Conservation (phyloP, 768 basidiomycete species). For the Inosperma sp. region DNA sequence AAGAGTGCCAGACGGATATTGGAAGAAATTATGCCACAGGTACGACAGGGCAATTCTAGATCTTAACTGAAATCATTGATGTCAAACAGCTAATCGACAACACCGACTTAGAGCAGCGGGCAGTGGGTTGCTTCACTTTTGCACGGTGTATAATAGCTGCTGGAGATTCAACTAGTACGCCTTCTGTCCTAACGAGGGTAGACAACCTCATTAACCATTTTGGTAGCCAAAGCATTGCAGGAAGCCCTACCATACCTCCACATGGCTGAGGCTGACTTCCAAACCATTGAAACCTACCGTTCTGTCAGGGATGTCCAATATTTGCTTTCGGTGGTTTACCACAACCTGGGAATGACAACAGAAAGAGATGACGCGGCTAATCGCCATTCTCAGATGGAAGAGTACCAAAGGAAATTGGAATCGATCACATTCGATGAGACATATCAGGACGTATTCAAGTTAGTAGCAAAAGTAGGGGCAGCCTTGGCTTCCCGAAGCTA, state of each 20-base stretch:
- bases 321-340: slow-evolving; percentile 62
- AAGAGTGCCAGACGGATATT: slow-evolving; percentile 58
- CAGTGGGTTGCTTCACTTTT: slow-evolving; percentile 65
- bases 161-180: slow-evolving; percentile 34
- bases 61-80: neutral
- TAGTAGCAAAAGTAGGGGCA: slow-evolving; percentile 56
- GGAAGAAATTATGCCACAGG: slow-evolving; percentile 82
- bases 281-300: slow-evolving; percentile 50
- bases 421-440: slow-evolving; percentile 46
- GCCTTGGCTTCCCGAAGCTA: slow-evolving; percentile 39
- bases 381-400: slow-evolving; percentile 45
- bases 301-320: slow-evolving; percentile 69
- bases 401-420: slow-evolving; percentile 39
- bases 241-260: slow-evolving; percentile 59
- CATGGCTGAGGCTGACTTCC: slow-evolving; percentile 65
- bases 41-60: slow-evolving; percentile 23
- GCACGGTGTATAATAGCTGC: slow-evolving; percentile 72
- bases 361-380: slow-evolving; percentile 54
- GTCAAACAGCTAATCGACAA: slow-evolving; percentile 57
- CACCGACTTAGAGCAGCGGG: slow-evolving; percentile 71
- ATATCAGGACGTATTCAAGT: slow-evolving; percentile 49
- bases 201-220: neutral
- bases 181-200: neutral
- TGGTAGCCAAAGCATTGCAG: slow-evolving; percentile 39
- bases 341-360: slow-evolving; percentile 55